Conservation (phyloP, 2,329 filamentous ascomycete genomes). For the Fusarium clavum region DNA sequence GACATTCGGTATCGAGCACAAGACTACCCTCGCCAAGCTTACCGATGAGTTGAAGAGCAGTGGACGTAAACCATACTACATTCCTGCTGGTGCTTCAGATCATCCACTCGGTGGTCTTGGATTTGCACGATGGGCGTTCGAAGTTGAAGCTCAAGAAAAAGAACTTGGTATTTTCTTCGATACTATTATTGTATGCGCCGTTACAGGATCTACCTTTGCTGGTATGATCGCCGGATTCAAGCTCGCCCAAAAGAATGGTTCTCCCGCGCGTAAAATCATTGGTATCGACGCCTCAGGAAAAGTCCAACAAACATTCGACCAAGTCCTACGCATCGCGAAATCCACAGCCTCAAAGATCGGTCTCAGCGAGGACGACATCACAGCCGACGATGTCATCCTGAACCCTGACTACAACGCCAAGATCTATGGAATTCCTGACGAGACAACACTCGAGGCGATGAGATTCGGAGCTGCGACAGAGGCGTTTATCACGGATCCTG, state of each 20-base stretch:
- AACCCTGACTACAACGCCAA: conserved; percentile 73
- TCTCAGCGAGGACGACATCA: conserved; percentile 68
- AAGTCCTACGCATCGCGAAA: conserved; percentile 74
- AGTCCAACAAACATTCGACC: conserved; percentile 67
- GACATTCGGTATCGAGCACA: conserved; percentile 76
- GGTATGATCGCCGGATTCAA: conserved; percentile 81
- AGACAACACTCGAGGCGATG: conserved; percentile 74
- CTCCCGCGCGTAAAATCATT: conserved; percentile 65
- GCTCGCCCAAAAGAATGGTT: conserved; percentile 62
- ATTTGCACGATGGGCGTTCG: conserved; percentile 77
- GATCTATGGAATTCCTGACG: conserved; percentile 74
- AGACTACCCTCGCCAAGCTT: conserved; percentile 66
- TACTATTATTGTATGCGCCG: conserved; percentile 75
- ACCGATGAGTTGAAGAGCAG: conserved; percentile 62
- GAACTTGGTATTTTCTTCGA: conserved; percentile 73
- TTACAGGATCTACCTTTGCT: conserved; percentile 77
- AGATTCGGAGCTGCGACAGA: conserved; percentile 75
- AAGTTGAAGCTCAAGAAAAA: conserved; percentile 73
- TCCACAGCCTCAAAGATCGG: conserved; percentile 73
- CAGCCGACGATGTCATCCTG: conserved; percentile 70
- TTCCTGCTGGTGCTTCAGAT: conserved; percentile 77
- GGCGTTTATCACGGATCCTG: conserved; percentile 79
- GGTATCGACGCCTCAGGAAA: conserved; percentile 69
- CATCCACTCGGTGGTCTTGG: conserved; percentile 77
- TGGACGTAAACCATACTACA: conserved; percentile 75